Evolutionary conservation across 2,329 filamentous ascomycete species (phyloP).

Genomic region (Epichloe brachyelytri): DNA sequence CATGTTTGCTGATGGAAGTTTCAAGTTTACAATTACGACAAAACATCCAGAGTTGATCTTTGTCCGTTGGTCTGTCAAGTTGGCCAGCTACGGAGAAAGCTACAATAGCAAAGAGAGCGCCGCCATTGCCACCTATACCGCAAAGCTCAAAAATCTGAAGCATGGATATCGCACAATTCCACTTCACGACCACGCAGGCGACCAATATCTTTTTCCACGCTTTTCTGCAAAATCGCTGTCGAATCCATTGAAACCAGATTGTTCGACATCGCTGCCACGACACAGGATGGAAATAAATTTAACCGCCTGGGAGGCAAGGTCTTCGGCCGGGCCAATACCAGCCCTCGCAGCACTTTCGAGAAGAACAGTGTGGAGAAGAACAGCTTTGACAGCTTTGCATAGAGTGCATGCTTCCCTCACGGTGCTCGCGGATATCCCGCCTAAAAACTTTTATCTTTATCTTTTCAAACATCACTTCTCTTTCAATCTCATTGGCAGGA

Average conservation of each 20-base stretch:
- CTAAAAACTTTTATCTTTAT: background rate
- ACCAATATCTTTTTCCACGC: conserved; percentile 84
- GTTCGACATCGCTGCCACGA: conserved; percentile 33
- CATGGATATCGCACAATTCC: conserved; percentile 89
- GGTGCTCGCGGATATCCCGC: background rate
- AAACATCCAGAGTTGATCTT: conserved; percentile 91
- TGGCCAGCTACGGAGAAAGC: conserved; percentile 63
- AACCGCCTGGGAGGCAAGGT: conserved; percentile 45
- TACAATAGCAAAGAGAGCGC: conserved; percentile 44
- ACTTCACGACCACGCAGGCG: conserved; percentile 74
- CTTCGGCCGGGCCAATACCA: conserved; percentile 40
- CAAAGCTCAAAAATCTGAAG: conserved; percentile 79
- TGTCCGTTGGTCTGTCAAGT: conserved; percentile 83
- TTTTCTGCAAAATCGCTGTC: conserved; percentile 79
- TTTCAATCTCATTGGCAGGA: background rate
- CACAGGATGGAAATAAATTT: conserved; percentile 35
- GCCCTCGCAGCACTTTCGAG: conserved; percentile 39
- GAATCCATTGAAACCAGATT: conserved; percentile 44
- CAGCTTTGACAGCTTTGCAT: conserved; percentile 27
- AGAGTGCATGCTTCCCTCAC: conserved; percentile 1
- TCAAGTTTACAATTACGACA: conserved; percentile 76
- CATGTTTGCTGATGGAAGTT: conserved; percentile 59
- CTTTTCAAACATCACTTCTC: background rate
- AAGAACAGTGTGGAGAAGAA: conserved; percentile 34
- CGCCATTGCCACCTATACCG: conserved; percentile 77